Evolutionary conservation across 169 alveolate species (phyloP).

Genomic region (Plasmodium reichenowi): DNA sequence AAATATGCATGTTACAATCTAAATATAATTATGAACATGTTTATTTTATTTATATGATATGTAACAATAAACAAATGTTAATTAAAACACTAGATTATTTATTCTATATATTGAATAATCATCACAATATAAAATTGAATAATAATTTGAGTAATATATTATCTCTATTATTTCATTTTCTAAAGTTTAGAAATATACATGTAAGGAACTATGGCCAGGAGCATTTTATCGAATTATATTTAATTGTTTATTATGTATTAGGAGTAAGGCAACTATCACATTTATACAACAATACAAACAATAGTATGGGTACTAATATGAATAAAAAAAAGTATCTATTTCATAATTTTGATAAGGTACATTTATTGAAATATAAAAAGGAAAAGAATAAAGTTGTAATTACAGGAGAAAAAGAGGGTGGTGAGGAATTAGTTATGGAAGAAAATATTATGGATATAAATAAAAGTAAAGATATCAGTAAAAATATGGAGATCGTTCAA

Average conservation of each 20-base stretch:
- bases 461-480: too few relatives aligned
- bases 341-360: constrained; percentile 1
- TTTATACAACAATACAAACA: background rate
- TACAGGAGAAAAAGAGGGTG: background rate
- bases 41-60: constrained; percentile 69
- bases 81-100: constrained; percentile 57
- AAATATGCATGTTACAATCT: constrained; percentile 41
- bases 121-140: constrained; percentile 11
- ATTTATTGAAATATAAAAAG: background rate
- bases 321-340: background rate
- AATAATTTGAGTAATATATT: constrained; percentile 63
- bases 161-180: constrained; percentile 61
- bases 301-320: background rate
- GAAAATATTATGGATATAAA: too few relatives aligned
- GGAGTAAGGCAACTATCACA: constrained; percentile 67
- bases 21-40: constrained; percentile 70
- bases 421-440: too few relatives aligned
- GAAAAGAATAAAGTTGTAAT: background rate
- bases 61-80: constrained; percentile 56
- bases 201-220: constrained; percentile 26
- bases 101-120: constrained; percentile 43
- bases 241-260: constrained; percentile 53
- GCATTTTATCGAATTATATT: constrained; percentile 44
- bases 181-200: constrained; percentile 42
- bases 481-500: background rate